Base-by-base conservation (phyloP, 495 filamentous ascomycete species). In the Hyphodiscus hymeniophilus region DNA sequence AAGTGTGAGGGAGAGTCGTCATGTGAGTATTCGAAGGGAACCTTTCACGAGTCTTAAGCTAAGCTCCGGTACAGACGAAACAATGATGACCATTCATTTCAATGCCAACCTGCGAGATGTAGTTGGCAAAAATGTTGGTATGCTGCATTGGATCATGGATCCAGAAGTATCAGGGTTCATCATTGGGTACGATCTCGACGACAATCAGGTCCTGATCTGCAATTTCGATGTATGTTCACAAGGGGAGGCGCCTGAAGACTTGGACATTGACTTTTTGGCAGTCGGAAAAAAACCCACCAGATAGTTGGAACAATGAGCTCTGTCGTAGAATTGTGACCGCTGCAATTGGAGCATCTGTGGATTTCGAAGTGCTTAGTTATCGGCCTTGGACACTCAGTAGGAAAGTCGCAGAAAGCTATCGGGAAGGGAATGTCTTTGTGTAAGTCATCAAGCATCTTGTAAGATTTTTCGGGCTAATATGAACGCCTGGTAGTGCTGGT, bases 11-110 rank as follows among this genome's bases (percentile, higher is more conserved):
- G 66, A 28, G 67, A 67, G 42, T 65, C 64, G 36, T 55, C 57
- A n/a, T 58, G 59, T 64, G 28, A 47, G 59, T 42, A 23, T 52
- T 4, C 34, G 31, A n/a, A 15, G 10, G 17, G 3, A 30, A 21
- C 28, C 17, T 20, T 20, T 16, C 30, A 6, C 16, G 44, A 38
- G 4, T 36, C 20, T 12, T n/a, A 24, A 38, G 16, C 33, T 36
- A n/a, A 36, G 3, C 33, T n/a, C 12, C 15, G 6, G 15, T 28
- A 42, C 51, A 61, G 64, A 64, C 44, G 59, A 71, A 36, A 65
- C 62, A 1, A 71, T 71, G 68, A 68, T 71, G 68, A 71, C 68
- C 6, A 71, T 71, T 28, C 65, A 71, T 47, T 62, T 69, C 41
- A 67, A 66, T 31, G 65, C 66, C 7, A 56, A 71, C 24, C 44